Evolutionary conservation across 1,284 basidiomycete genomes (phyloP), one percentile per base, ranked within the genome.

Genomic region (Ceratobasidium papillatum): DNA sequence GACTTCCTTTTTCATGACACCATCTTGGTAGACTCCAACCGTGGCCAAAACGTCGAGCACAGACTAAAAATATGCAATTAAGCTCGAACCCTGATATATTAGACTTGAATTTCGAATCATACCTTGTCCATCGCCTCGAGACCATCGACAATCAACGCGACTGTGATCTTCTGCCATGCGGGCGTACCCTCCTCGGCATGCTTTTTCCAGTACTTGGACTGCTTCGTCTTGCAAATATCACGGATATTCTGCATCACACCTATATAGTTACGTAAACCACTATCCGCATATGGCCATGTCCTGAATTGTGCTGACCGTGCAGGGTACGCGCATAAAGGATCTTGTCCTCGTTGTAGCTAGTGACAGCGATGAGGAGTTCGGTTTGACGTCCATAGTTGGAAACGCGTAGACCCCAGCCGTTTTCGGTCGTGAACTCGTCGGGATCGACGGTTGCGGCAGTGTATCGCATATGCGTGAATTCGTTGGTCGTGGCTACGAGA

Each of bases 151-250:
- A 99, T 93, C 73, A 88, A 80, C 27, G 95, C 94, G 17, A 99
- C 96, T 5, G 90, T 91, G 79, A 99, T 98, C 78, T 89, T 91
- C 82, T 98, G 94, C 97, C 97, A 99, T 19, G 87, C 92, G 34
- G 94, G 93, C 71, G 88, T 85, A 68, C 94, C 96, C 79, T 95
- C 94, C 83, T 98, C 95, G 0, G 93, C 89, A 74, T 87, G 87
- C 68, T 89, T 86, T 59, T 92, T 87, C 96, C 91, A 98, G 85
- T 94, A 99, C 82, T 97, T 97, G 76, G 94, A 96, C 80, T 82
- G 90, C 82, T 96, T 97, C 62, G 94, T 96, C 84, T 95, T 96
- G 89, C 95, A 98, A 78, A 99, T 99, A 80, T 99, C 96, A 78
- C 96, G 93, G 78, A 99, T 97, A 83, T 99, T 99, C 78, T 96